Base-by-base conservation (phyloP, 768 basidiomycete genomes). In the Tephrocybe sp. region DNA sequence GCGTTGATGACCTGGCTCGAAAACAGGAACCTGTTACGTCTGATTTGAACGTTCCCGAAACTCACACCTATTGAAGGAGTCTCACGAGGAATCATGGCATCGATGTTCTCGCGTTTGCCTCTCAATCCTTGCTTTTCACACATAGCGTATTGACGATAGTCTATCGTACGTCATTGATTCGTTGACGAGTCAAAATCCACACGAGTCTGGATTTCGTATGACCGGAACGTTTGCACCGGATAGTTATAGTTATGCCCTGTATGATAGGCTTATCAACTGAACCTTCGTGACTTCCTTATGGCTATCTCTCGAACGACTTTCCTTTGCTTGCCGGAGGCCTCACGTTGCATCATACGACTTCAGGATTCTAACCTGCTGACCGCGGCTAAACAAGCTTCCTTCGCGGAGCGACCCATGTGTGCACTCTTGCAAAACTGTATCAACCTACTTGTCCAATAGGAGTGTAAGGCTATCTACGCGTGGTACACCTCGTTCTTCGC, bases 281-380 rank as follows among this genome's bases (percentile, higher is more conserved):
- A n/a, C n/a, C n/a, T n/a, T n/a, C n/a, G n/a, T n/a, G n/a, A n/a
- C 37, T 28, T 51, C 30, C 38, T 24, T 34, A 24, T 37, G 13
- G 13, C 22, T 28, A 36, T 47, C 51, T 27, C 44, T 44, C 43
- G 50, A 45, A 51, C 43, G 18, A 46, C 44, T 51, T 41, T 39
- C 1, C 44, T 44, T 40, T 32, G 48, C 18, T 48, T 25, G 34
- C 52, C 41, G 35, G 34, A 16, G 19, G 40, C 16, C 27, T 25
- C 43, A 24, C 36, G 22, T 15, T 39, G 37, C 1, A n/a, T 43
- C 39, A 21, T 18, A 42, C 28, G 40, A 19, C n/a, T 41, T n/a
- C 9, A 46, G 21, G 28, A 22, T 35, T 22, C 40, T 35, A 42
- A 26, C 16, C 26, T 15, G 37, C 18, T n/a, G 5, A 12, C 4